Percentiles rank a stretch among this genome's conserved stretches.
Evolutionary conservation across 768 basidiomycete species (phyloP).

Genomic region (Suillus americanus): DNA sequence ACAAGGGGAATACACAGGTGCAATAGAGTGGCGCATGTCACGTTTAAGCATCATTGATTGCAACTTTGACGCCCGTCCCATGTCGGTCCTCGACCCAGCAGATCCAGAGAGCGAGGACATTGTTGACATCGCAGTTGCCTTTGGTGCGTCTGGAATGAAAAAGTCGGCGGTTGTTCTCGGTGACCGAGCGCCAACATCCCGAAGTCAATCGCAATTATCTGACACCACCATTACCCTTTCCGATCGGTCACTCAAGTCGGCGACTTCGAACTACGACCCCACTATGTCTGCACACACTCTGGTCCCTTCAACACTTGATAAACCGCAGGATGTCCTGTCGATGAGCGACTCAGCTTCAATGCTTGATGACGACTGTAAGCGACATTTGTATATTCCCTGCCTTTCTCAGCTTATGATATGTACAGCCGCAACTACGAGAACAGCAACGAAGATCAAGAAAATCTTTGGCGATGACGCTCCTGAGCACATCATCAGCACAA

Average conservation of each 20-base stretch:
- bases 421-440: conserved; percentile 23
- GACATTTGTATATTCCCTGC: conserved; percentile 1
- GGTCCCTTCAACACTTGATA: conserved; percentile 19
- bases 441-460: conserved; percentile 56
- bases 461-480: conserved; percentile 65
- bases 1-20: conserved; percentile 68
- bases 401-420: conserved; percentile 5
- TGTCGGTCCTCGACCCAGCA: conserved; percentile 36
- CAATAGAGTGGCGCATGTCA: conserved; percentile 78
- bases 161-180: conserved; percentile 17
- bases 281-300: conserved; percentile 25
- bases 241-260: conserved; percentile 23
- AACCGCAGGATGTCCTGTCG: conserved; percentile 16
- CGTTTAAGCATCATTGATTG: conserved; percentile 61
- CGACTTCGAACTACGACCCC: conserved; percentile 23
- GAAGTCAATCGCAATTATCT: conserved; percentile 35
- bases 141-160: conserved; percentile 40
- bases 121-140: conserved; percentile 57
- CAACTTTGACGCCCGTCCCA: conserved; percentile 44
- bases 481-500: conserved; percentile 42
- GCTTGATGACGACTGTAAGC: conserved; percentile 25
- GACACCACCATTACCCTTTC: conserved; percentile 34
- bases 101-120: conserved; percentile 51
- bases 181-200: conserved; percentile 28
- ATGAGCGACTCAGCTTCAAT: conserved; percentile 21